These are phyloP conservation scores for Pseudonitzschia multiseries DNA, from an alignment of 108 stramenopile species.

Conservation along the genomic window DNA sequence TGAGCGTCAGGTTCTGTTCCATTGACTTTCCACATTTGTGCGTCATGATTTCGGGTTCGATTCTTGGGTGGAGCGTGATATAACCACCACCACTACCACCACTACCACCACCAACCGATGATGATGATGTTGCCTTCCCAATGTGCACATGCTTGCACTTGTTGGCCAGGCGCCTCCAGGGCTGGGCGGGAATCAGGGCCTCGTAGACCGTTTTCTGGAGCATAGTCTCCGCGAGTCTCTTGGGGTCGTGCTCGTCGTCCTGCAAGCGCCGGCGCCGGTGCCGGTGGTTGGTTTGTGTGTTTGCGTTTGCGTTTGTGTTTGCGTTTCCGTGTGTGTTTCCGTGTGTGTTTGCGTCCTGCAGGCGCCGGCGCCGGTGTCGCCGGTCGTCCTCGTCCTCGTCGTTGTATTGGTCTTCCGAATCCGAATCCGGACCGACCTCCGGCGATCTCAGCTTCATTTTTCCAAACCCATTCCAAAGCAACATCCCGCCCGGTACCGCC, in stretches of 20 bases:
- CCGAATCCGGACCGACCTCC: too few species aligned
- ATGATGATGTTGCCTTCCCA: too few species aligned
- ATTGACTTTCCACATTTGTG: constrained; percentile 58
- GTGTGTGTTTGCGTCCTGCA: too few species aligned
- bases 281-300: too few species aligned
- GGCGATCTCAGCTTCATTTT: not conserved
- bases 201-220: constrained; percentile 6
- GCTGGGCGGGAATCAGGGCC: constrained; percentile 33
- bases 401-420: too few species aligned
- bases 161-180: constrained; percentile 36
- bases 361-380: too few species aligned
- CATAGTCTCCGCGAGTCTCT: not conserved
- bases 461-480: not conserved
- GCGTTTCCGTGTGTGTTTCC: too few species aligned
- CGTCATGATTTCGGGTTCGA: constrained; percentile 70
- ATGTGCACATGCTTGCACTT: constrained; percentile 14
- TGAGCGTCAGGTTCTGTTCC: constrained; percentile 57
- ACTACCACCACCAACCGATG: not conserved
- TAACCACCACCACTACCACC: constrained; percentile 17
- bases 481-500: not conserved
- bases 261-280: too few species aligned
- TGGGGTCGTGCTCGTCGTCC: not conserved
- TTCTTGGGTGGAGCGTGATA: constrained; percentile 68
- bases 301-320: too few species aligned
- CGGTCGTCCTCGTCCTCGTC: too few species aligned